Conservation (phyloP, 768 basidiomycete species). For the Naganishia antarctica region DNA sequence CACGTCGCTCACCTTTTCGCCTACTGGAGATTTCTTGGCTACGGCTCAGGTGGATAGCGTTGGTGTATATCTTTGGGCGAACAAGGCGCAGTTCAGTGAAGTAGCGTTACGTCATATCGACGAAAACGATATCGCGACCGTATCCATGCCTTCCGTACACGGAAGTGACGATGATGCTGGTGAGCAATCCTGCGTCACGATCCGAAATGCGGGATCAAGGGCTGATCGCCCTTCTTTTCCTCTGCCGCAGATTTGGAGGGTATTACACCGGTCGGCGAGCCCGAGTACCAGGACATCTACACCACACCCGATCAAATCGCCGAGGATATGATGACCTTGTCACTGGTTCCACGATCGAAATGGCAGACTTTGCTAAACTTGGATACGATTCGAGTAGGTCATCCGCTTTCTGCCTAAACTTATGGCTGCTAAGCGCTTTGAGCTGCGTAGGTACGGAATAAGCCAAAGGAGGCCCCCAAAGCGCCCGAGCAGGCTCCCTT, state of each 20-base stretch:
- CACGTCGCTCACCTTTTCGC: conserved; percentile 86
- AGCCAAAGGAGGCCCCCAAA: conserved; percentile 92
- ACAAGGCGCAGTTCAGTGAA: conserved; percentile 87
- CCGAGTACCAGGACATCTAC: conserved; percentile 63
- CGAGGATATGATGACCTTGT: conserved; percentile 86
- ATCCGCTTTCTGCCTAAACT: neutral
- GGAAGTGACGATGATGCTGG: conserved; percentile 75
- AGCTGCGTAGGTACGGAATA: conserved; percentile 72
- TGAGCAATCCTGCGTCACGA: conserved; percentile 46
- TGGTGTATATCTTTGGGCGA: conserved; percentile 96
- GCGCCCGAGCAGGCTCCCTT: conserved; percentile 93
- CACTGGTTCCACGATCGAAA: conserved; percentile 79
- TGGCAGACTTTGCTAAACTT: conserved; percentile 98
- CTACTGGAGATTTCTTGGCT: conserved; percentile 90
- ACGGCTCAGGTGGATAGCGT: conserved; percentile 91
- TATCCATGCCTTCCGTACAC: conserved; percentile 75
- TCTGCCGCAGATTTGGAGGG: conserved; percentile 62
- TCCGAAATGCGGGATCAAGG: neutral
- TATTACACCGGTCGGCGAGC: conserved; percentile 61
- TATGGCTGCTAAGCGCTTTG: neutral
- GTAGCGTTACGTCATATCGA: conserved; percentile 79
- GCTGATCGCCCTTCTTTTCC: neutral
- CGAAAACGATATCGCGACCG: conserved; percentile 61
- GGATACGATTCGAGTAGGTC: conserved; percentile 78
- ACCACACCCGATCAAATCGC: conserved; percentile 82